Base-by-base conservation (phyloP, 2,329 filamentous ascomycete species). In the Mycogone perniciosa region DNA sequence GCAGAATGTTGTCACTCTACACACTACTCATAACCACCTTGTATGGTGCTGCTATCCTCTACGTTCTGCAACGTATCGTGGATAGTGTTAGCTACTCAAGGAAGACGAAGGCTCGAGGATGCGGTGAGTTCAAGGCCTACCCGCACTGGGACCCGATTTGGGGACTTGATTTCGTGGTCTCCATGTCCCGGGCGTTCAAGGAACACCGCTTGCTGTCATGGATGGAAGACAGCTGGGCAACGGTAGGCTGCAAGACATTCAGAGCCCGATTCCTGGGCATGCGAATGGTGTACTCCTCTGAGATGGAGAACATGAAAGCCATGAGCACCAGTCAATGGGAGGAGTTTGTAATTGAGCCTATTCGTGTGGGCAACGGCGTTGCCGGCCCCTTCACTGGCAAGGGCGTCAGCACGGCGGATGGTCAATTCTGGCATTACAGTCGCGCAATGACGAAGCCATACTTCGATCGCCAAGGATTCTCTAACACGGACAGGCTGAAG, bases 281-380 rank as follows among this genome's bases (percentile, higher is more conserved):
- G 9, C 45, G 45, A 10, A 31, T 39, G 8, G 39, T 47, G 13
- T 39, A 27, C 27, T 30, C 33, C 4, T 29, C 30, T 9, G 45
- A 47, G 8, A 13, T 30, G 0, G 45, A 47, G 45, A 47, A 47
- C 20, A 47, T 47, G 45, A 47, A 47, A n/a, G 37, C 33, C 45
- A 40, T 47, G 45, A 30, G 26, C 7, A 38, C 45, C 6, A 29
- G 20, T 26, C 29, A 26, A 31, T 47, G 34, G 34, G 29, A 47
- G 20, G 35, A 39, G 11, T 47, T 47, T 31, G 20, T 26, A 29
- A 34, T 47, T 5, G 33, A 38, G 26, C 45, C 45, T 6, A 40
- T 47, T 26, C 9, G 44, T 11, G 26, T 31, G 5, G 27, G 35
- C 13, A 47, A 47, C 31, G 37, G 37, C 26, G 34, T 26, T 11